Evolutionary conservation across 192 early-diverging fungal species (phyloP).

Genomic region (Podila minutissima): DNA sequence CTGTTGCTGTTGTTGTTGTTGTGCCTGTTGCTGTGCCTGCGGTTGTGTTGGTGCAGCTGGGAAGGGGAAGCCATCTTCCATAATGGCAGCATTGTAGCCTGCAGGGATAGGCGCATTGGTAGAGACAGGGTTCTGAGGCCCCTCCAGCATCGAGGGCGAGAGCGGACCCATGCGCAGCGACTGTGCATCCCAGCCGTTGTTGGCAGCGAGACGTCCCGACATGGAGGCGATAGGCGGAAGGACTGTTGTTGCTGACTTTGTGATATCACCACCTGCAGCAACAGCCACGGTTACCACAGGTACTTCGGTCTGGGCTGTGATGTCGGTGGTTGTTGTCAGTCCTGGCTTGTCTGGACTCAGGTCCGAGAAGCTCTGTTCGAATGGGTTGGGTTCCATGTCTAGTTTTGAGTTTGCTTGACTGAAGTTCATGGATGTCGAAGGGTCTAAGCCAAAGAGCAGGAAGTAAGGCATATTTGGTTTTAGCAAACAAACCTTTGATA

Average conservation of each 20-base stretch:
- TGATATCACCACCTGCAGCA: constrained; percentile 34
- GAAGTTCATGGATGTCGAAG: constrained; percentile 19
- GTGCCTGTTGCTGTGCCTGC: constrained; percentile 8
- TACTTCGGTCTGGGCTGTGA: constrained; percentile 16
- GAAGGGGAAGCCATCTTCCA: constrained; percentile 27
- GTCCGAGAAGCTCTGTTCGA: constrained; percentile 82
- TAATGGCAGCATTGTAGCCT: constrained; percentile 9
- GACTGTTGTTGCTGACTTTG: constrained; percentile 51
- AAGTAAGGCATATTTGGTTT: not conserved
- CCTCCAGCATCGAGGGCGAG: constrained; percentile 81
- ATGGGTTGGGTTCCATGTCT: constrained; percentile 88
- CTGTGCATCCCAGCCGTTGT: constrained; percentile 62
- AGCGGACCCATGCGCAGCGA: constrained; percentile 78
- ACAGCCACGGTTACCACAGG: constrained; percentile 16
- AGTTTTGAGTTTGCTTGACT: constrained; percentile 64
- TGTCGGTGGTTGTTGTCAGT: constrained; percentile 8
- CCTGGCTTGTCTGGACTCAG: constrained; percentile 17
- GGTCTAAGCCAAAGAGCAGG: constrained; percentile 1
- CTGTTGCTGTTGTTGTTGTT: constrained; percentile 24
- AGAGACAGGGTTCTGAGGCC: constrained; percentile 58
- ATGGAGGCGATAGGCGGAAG: constrained; percentile 80
- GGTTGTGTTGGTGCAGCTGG: constrained; percentile 8
- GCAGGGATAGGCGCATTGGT: constrained; percentile 23
- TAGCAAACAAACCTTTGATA: not conserved
- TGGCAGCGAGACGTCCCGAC: constrained; percentile 51